Evolutionary conservation across 495 filamentous ascomycete genomes (phyloP), one percentile per base, ranked within the genome.

Genomic region (Penicillium fimorum): DNA sequence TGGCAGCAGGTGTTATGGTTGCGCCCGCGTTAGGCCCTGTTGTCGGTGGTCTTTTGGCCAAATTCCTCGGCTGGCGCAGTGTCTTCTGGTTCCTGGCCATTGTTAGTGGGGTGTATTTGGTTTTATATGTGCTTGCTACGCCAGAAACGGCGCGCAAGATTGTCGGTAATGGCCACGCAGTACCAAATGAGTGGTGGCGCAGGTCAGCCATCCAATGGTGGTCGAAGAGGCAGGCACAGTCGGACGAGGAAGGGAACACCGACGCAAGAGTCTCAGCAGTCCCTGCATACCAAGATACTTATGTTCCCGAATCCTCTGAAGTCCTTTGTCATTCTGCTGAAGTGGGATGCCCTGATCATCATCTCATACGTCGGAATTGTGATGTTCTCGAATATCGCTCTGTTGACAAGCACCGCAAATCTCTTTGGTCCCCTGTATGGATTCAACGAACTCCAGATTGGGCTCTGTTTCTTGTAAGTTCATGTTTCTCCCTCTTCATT

Each of bases 71-170:
- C 9, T 78, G 75, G 74, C 45, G 68, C 4, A 69, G 60, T 50
- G 67, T 80, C 4, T 80, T 80, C 52, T 80, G 76, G 77, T 74
- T 77, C 42, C 59, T 80, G 15, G 58, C 60, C 7, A 70, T 80
- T 20, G 38, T 67, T 22, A 61, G 65, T 42, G 69, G 68, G 5
- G 40, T 57, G 0, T 70, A 66, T 48, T 33, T 75, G 29, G 42
- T 64, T 1, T 66, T 79, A 2, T 84, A 82, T 57, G 44, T 78
- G 15, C 37, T 88, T 42, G 62, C 74, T 10, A 74, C 88, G 15
- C 87, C 87, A 3, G 88, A 91, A 69, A 91, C 88, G 5, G 80
- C 79, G 51, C 76, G 88, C 8, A 85, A 81, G 13, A 80, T 92
- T 4, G 88, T 91, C 0, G 88, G 86, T 0, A 86, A 91, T 66